Base-by-base conservation (phyloP, 2,329 filamentous ascomycete species). In the Sclerotiophoma versabilis region DNA sequence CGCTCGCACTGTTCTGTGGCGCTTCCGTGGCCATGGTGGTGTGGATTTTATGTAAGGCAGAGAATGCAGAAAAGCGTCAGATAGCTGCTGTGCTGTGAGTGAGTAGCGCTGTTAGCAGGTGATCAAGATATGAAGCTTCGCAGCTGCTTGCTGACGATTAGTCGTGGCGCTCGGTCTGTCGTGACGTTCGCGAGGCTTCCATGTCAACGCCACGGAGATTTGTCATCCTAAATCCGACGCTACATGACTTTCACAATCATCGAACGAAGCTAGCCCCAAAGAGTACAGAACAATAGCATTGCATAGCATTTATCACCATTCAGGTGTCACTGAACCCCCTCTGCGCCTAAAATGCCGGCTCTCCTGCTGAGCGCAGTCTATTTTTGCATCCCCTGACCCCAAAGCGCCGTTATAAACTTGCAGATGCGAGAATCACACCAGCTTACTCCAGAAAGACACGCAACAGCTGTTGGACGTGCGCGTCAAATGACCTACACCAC, bases 111-210 rank as follows among this genome's bases (percentile, higher is more conserved):
- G 53, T 71, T 63, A 73, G 65, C 59, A 6, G 41, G 48, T 56
- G 62, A 70, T 72, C 63, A 71, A 67, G 62, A 72, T 63, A 53
- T 62, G 50, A 54, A 41, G 57, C 59, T 65, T 62, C 57, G 63
- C 58, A 63, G 58, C 60, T 39, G 48, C 48, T 53, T 47, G 58
- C 57, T 60, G 58, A 65, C 45, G 60, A 56, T 60, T 61, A 58
- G 34, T 57, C 32, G 54, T 57, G 33, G 48, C 49, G 48, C 34
- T 48, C 30, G 53, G 57, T 55, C 51, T 69, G 66, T 64, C 55
- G 62, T 70, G 66, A 66, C 61, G 59, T 75, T 75, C 72, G 59
- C 59, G 63, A 69, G 66, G 65, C 63, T 74, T 74, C 71, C 64
- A 75, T 62, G 42, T 59, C 60, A 44, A 64, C 63, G 60, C 61